Conservation (phyloP, 2,329 filamentous ascomycete species). For the Achaetomium macrosporum region DNA sequence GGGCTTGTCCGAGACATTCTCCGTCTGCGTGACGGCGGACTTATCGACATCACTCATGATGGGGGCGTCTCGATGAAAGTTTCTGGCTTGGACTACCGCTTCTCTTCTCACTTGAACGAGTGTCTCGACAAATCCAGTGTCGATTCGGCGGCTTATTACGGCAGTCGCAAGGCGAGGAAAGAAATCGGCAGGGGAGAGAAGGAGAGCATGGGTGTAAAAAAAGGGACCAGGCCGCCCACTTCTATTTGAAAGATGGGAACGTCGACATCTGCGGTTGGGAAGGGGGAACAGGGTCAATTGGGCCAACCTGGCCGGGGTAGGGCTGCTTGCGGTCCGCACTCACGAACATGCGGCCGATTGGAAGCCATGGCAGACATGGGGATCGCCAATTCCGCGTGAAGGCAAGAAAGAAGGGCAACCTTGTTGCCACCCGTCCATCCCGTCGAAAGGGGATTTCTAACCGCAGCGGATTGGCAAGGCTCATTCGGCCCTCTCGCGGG, state of each 20-base stretch:
- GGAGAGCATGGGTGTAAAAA: background rate
- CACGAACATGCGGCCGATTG: background rate
- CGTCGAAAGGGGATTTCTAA: background rate
- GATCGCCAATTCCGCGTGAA: slow-evolving; percentile 7
- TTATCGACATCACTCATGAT: slow-evolving; percentile 22
- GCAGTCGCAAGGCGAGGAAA: background rate
- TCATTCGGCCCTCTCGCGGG: background rate
- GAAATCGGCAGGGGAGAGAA: slow-evolving; percentile 8
- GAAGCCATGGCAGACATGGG: background rate
- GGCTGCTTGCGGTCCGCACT: slow-evolving; percentile 4
- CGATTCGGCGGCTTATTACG: background rate
- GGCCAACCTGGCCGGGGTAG: background rate
- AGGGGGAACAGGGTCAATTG: background rate
- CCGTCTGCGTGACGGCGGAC: slow-evolving; percentile 30
- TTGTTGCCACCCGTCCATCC: slow-evolving; percentile 6
- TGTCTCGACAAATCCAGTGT: background rate
- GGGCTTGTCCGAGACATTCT: slow-evolving; percentile 28
- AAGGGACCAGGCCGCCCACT: slow-evolving; percentile 10
- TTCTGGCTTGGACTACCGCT: slow-evolving; percentile 1
- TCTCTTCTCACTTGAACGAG: slow-evolving; percentile 7
- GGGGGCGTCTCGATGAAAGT: background rate
- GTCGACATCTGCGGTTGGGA: slow-evolving; percentile 3
- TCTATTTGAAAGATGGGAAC: slow-evolving; percentile 6
- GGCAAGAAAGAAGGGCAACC: slow-evolving; percentile 5
- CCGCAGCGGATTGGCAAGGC: background rate